These are phyloP conservation scores for Salvia splendens DNA, from an alignment of 257 asterid species.

Conservation along the genomic window DNA sequence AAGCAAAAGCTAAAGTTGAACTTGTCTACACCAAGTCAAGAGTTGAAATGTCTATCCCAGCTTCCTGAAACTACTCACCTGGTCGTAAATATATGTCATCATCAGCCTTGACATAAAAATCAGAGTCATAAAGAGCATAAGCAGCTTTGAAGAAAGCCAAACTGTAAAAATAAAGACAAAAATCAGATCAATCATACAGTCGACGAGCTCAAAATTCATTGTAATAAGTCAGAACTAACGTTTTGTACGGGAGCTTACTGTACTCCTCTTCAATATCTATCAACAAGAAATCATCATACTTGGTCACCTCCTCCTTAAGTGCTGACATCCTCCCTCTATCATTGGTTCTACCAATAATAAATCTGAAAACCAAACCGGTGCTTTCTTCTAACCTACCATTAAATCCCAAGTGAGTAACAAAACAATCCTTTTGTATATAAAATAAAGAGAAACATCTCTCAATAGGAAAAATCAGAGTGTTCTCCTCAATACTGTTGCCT, in stretches of 20 bases:
- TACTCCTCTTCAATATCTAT: slow-evolving; percentile 97
- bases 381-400: slow-evolving; percentile 91
- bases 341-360: slow-evolving; percentile 79
- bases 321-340: slow-evolving; percentile 80
- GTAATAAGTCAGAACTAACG: slow-evolving; percentile 63
- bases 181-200: slow-evolving; percentile 33
- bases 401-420: slow-evolving; percentile 39
- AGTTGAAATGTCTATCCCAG: slow-evolving; percentile 18
- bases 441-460: slow-evolving; percentile 10
- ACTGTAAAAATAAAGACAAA: slow-evolving; percentile 45
- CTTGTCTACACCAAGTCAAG: slow-evolving; percentile 20
- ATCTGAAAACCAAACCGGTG: slow-evolving; percentile 93
- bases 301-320: slow-evolving; percentile 72
- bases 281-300: slow-evolving; percentile 89
- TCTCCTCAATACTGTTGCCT: not conserved
- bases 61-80: slow-evolving; percentile 48
- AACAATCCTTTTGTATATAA: slow-evolving; percentile 9
- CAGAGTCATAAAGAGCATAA: slow-evolving; percentile 84
- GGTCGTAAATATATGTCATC: slow-evolving; percentile 97
- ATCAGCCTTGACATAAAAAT: slow-evolving; percentile 96
- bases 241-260: slow-evolving; percentile 97
- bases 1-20: slow-evolving; percentile 31
- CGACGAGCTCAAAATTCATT: slow-evolving; percentile 25
- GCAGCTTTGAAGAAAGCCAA: slow-evolving; percentile 98
- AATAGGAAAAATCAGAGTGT: slow-evolving; percentile 10